Evolutionary conservation across 306 rosid genomes (phyloP).

Genomic region (Gynostemma pentaphyllum): DNA sequence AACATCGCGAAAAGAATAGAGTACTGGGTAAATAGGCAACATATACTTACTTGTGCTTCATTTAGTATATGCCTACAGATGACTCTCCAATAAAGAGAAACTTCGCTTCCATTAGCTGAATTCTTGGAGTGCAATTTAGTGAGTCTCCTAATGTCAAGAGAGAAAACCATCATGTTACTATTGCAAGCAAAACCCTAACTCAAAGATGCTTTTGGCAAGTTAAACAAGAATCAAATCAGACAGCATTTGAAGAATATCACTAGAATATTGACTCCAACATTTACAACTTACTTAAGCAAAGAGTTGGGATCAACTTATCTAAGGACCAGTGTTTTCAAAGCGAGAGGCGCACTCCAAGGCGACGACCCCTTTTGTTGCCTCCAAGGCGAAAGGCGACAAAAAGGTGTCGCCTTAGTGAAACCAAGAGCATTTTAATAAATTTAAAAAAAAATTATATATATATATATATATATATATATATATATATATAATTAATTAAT

Average conservation of each 20-base stretch:
- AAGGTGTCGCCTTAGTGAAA: no score
- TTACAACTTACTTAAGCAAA: background rate
- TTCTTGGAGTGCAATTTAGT: constrained; percentile 23
- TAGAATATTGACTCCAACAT: background rate
- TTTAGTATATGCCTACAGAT: constrained; percentile 63
- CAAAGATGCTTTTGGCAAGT: background rate
- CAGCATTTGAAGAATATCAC: background rate
- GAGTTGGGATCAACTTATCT: background rate
- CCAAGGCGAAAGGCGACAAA: no score
- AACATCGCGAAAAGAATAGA: background rate
- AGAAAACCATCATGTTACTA: constrained; percentile 17
- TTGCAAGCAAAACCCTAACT: background rate
- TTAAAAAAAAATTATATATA: no score
- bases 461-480: no score
- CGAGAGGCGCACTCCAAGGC: no score
- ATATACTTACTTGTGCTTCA: constrained; percentile 70
- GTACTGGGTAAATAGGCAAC: background rate
- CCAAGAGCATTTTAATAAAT: no score
- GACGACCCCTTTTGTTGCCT: no score
- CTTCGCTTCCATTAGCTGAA: constrained; percentile 83
- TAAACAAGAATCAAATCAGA: background rate
- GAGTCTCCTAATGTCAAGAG: constrained; percentile 25
- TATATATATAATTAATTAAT: no score
- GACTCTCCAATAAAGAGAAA: constrained; percentile 77
- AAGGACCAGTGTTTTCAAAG: no score